phyloP scores from a whole-genome alignment of 257 asterid genomes.

The Ilex aquifolium region DNA sequence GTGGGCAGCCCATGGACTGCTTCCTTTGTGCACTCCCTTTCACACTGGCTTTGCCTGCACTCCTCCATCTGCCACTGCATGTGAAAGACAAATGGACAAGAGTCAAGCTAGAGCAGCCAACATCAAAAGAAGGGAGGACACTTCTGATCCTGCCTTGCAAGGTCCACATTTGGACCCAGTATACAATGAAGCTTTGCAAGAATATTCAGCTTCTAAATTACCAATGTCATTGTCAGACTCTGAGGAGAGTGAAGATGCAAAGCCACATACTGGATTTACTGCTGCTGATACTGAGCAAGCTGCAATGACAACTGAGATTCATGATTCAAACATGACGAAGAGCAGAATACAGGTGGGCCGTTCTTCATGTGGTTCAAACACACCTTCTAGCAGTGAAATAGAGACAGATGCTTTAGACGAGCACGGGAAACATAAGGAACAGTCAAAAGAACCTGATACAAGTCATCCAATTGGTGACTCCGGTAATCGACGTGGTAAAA shows the following conservation, averaged over 20 bases:
- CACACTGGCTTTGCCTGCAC: slow-evolving; percentile 53
- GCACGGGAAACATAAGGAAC: slow-evolving; percentile 40
- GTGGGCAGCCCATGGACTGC: slow-evolving; percentile 97
- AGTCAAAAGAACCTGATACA: slow-evolving; percentile 36
- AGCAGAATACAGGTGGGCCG: slow-evolving; percentile 74
- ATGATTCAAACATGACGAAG: slow-evolving; percentile 48
- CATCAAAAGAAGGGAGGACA: slow-evolving; percentile 35
- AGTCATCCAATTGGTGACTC: slow-evolving; percentile 43
- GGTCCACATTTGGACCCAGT: slow-evolving; percentile 42
- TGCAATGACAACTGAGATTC: slow-evolving; percentile 28
- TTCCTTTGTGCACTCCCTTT: slow-evolving; percentile 78
- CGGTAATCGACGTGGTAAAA: slow-evolving; percentile 59
- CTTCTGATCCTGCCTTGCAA: slow-evolving; percentile 32
- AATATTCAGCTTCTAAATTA: slow-evolving; percentile 40
- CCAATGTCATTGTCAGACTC: slow-evolving; percentile 58
- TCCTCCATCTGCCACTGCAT: slow-evolving; percentile 42
- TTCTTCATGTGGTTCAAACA: slow-evolving; percentile 98
- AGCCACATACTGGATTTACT: slow-evolving; percentile 27
- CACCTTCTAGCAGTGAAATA: slow-evolving; percentile 91
- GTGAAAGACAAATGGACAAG: slow-evolving; percentile 28
- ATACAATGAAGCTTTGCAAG: slow-evolving; percentile 51
- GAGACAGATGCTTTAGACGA: slow-evolving; percentile 76
- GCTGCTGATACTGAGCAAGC: slow-evolving; percentile 33
- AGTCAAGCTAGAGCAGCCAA: slow-evolving; percentile 33
- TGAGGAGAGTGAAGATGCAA: slow-evolving; percentile 52